A percentile compares a stretch with the other conserved stretches of the same genome.
These are phyloP conservation scores for Penicillium sp. DNA, from an alignment of 2,329 filamentous ascomycete species.

Conservation along the genomic window DNA sequence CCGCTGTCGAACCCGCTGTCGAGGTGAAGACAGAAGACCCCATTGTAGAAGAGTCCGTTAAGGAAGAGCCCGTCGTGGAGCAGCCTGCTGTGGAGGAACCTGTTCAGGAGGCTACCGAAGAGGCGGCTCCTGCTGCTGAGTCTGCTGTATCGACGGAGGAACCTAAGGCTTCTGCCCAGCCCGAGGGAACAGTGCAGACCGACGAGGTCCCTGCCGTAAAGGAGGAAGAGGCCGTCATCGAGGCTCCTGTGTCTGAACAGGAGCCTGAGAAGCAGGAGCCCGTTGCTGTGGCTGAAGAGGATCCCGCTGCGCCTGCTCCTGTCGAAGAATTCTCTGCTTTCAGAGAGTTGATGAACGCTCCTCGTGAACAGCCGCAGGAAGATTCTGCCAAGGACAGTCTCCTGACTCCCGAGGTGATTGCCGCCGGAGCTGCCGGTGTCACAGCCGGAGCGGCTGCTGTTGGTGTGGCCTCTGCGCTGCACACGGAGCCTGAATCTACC, in stretches of 20 bases:
- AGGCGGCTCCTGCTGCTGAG: slow-evolving; percentile 5
- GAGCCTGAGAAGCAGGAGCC: neutral
- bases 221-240: neutral
- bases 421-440: slow-evolving; percentile 24
- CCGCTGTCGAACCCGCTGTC: neutral
- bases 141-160: slow-evolving; percentile 1
- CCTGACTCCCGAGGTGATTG: slow-evolving; percentile 24
- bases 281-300: slow-evolving; percentile 8
- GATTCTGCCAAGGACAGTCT: slow-evolving; percentile 16
- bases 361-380: slow-evolving; percentile 1
- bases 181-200: slow-evolving; percentile 2
- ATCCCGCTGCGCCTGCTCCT: neutral
- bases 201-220: neutral
- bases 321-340: slow-evolving; percentile 7
- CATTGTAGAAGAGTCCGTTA: neutral
- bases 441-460: slow-evolving; percentile 24
- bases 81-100: neutral
- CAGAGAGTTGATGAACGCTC: neutral
- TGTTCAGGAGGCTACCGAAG: slow-evolving; percentile 6
- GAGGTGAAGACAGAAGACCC: slow-evolving; percentile 4
- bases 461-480: slow-evolving; percentile 19
- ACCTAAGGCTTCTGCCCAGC: neutral
- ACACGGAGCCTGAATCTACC: slow-evolving; percentile 16
- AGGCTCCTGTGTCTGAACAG: neutral
- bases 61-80: slow-evolving; percentile 4